phyloP scores from a whole-genome alignment of 495 filamentous ascomycete species.

The Tuber brumale region DNA sequence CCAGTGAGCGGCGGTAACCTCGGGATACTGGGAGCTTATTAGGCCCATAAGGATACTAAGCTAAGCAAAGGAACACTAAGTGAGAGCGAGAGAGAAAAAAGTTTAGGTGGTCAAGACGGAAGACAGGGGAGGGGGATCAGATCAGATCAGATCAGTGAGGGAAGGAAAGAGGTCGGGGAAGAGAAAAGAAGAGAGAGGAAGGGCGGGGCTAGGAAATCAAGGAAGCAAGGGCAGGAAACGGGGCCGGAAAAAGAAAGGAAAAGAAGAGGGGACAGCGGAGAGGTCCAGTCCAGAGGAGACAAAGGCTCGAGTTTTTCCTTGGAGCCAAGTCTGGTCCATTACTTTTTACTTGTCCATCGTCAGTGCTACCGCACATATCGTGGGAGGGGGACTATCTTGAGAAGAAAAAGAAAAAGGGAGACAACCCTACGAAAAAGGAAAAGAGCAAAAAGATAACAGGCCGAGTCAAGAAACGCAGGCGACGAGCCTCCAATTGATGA shows the following conservation, averaged over 20 bases:
- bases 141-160: background rate
- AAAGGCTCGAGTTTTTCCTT: background rate
- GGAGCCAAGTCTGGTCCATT: background rate
- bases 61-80: background rate
- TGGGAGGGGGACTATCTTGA: conserved; percentile 3
- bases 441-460: conserved; percentile 13
- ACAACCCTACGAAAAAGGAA: conserved; percentile 3
- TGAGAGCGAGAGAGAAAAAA: background rate
- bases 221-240: conserved; percentile 5
- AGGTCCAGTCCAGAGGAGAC: conserved; percentile 1
- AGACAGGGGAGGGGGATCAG: background rate
- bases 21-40: background rate
- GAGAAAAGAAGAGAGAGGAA: conserved; percentile 6
- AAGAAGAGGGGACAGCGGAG: conserved; percentile 4
- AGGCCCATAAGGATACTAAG: background rate
- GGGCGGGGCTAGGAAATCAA: conserved; percentile 1
- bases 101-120: background rate
- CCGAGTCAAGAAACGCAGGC: conserved; percentile 1
- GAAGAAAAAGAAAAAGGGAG: background rate
- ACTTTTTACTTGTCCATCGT: background rate
- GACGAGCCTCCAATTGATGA: conserved; percentile 26
- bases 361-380: background rate
- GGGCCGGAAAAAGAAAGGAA: conserved; percentile 8
- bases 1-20: background rate
- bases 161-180: conserved; percentile 2